Base-by-base conservation (phyloP, 139 green algal genomes). In the Chlorella sp. region DNA sequence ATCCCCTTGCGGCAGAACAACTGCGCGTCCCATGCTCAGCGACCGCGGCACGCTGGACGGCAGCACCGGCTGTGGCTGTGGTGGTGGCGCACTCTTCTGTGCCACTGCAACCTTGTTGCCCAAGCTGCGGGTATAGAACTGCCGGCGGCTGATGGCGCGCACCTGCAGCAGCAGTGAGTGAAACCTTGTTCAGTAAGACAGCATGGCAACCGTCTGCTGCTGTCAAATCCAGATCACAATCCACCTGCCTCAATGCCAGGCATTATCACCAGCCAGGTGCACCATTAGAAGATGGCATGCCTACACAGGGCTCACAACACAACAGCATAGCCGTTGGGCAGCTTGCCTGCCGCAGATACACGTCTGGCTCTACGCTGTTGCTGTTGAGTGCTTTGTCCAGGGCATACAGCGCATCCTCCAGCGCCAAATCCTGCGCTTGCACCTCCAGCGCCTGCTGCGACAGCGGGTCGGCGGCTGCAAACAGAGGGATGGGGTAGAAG, bases 391-490 rank as follows among this genome's bases (percentile, higher is more conserved):
- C 87, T 41, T 92, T 89, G 67, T 98, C 96, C 73, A 98, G 85
- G 5, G 90, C 90, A 83, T 96, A 93, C 75, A 98, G 82, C 21
- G 91, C 74, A 80, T 98, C 96, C 90, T 98, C 96, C 17, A 96
- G 78, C 3, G 96, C 96, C 81, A 97, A 69, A 84, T 98, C 96
- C 78, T 94, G 87, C 15, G 94, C 92, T 85, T 95, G 90, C 44
- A 88, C 88, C 38, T 94, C 88, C 70, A 98, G 86, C 23, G 94
- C 93, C 87, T 98, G 95, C 78, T 84, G 82, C 21, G 83, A 91
- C 57, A 96, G 86, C 0, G 85, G 75, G 86, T 98, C 96, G 15
- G 87, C 83, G 9, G 95, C 91, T 74, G 93, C 86, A 38, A 51
- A 51, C 44, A 51, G 44, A 9, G 44, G n/a, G n/a, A n/a, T n/a